These are phyloP conservation scores for Cryptococcus maquisensis DNA, from an alignment of 1,284 basidiomycete genomes.

Conservation along the genomic window DNA sequence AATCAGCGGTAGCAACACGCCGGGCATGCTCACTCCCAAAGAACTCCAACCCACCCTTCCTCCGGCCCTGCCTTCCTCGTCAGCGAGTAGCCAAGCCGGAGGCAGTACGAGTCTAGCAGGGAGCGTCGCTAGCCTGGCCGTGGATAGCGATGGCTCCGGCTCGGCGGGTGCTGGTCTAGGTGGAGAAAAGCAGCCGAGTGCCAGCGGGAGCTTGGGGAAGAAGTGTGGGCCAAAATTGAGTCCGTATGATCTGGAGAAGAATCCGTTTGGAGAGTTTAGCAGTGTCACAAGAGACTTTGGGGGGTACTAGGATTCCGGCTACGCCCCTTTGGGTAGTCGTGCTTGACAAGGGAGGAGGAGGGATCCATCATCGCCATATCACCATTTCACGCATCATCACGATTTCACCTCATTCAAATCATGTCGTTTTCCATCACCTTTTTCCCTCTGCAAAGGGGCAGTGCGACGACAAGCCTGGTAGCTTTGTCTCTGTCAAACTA, in stretches of 20 bases:
- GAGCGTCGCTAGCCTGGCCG: too few relatives aligned
- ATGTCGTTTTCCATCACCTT: too few relatives aligned
- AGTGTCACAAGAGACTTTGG: conserved; percentile 72
- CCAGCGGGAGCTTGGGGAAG: conserved; percentile 4
- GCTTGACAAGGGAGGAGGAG: too few relatives aligned
- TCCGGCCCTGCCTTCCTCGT: not conserved
- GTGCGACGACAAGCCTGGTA: too few relatives aligned
- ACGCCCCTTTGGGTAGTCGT: too few relatives aligned
- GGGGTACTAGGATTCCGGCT: conserved; percentile 18
- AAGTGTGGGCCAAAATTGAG: not conserved
- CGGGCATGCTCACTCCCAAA: conserved; percentile 51
- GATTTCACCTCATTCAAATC: too few relatives aligned
- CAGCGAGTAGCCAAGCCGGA: not conserved
- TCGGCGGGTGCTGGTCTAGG: not conserved
- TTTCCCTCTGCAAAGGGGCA: too few relatives aligned
- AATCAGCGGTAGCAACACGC: conserved; percentile 50
- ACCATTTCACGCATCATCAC: too few relatives aligned
- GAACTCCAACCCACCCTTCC: conserved; percentile 27
- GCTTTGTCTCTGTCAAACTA: too few relatives aligned
- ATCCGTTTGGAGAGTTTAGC: conserved; percentile 73
- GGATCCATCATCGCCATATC: too few relatives aligned
- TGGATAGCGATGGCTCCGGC: not conserved
- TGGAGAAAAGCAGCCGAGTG: conserved; percentile 4
- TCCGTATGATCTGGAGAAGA: conserved; percentile 52
- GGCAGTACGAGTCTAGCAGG: not conserved